These are phyloP conservation scores for Saccharomycopsis amapae DNA, from an alignment of 805 yeast species.

Conservation along the genomic window DNA sequence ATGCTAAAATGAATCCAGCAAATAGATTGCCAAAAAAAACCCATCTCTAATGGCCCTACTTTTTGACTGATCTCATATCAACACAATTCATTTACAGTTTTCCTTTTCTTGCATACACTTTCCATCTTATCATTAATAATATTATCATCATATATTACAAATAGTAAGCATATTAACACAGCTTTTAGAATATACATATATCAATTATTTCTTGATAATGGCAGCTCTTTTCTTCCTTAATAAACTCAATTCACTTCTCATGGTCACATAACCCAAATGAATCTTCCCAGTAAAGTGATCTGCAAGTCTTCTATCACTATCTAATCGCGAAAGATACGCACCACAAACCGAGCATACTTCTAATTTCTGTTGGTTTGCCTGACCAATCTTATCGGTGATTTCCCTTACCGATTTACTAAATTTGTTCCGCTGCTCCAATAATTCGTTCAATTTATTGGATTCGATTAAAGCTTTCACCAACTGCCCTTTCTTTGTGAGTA, in stretches of 20 bases:
- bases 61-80: too few species aligned
- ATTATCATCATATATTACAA: too few species aligned
- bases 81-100: too few species aligned
- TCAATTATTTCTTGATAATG: slow-evolving; percentile 19
- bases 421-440: slow-evolving; percentile 41
- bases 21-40: too few species aligned
- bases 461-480: slow-evolving; percentile 44
- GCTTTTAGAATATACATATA: too few species aligned
- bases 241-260: slow-evolving; percentile 51
- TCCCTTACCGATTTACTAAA: slow-evolving; percentile 51
- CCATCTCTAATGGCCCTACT: too few species aligned
- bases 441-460: slow-evolving; percentile 38
- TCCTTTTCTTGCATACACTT: too few species aligned
- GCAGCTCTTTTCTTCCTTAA: slow-evolving; percentile 24
- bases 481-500: slow-evolving; percentile 39
- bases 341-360: slow-evolving; percentile 91
- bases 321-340: slow-evolving; percentile 77
- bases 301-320: slow-evolving; percentile 80
- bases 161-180: too few species aligned
- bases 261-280: slow-evolving; percentile 73
- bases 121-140: too few species aligned
- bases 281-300: slow-evolving; percentile 87
- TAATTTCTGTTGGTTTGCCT: slow-evolving; percentile 80
- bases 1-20: too few species aligned
- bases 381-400: slow-evolving; percentile 67